Evolutionary conservation across 768 basidiomycete genomes (phyloP).

Genomic region (Suillus weaverae): DNA sequence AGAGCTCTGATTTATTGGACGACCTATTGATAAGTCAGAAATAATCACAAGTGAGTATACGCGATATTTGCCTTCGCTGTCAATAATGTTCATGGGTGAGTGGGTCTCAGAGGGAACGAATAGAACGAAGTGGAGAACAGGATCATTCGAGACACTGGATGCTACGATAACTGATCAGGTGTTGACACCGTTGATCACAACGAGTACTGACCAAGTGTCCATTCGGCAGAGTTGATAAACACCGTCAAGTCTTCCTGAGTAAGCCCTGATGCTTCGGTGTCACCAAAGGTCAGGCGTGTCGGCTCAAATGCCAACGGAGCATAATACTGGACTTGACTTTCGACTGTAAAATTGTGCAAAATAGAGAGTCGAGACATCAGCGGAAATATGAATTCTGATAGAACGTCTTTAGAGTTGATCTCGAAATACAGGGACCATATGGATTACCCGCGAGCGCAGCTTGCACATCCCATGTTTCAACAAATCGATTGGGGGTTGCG

Average conservation of each 20-base stretch:
- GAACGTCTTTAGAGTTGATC: constrained; percentile 15
- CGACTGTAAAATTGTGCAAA: constrained; percentile 89
- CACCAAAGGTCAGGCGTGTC: constrained; percentile 28
- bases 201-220: constrained; percentile 74
- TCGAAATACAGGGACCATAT: constrained; percentile 15
- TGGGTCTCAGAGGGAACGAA: constrained; percentile 78
- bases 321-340: constrained; percentile 92
- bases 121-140: constrained; percentile 88
- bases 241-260: constrained; percentile 84
- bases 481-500: constrained; percentile 58
- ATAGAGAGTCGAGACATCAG: constrained; percentile 56
- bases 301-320: constrained; percentile 87
- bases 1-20: constrained; percentile 51
- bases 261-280: constrained; percentile 52
- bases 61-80: constrained; percentile 45
- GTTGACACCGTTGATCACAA: neutral
- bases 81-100: constrained; percentile 68
- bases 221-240: constrained; percentile 95
- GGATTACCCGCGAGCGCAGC: constrained; percentile 61
- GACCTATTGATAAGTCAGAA: constrained; percentile 38
- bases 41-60: constrained; percentile 9
- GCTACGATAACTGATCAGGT: constrained; percentile 45
- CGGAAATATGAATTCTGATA: constrained; percentile 68
- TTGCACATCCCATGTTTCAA: constrained; percentile 73
- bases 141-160: constrained; percentile 89